Evolutionary conservation across 2,329 filamentous ascomycete genomes (phyloP), one percentile per base, ranked within the genome.

Genomic region (Alternaria sp.): DNA sequence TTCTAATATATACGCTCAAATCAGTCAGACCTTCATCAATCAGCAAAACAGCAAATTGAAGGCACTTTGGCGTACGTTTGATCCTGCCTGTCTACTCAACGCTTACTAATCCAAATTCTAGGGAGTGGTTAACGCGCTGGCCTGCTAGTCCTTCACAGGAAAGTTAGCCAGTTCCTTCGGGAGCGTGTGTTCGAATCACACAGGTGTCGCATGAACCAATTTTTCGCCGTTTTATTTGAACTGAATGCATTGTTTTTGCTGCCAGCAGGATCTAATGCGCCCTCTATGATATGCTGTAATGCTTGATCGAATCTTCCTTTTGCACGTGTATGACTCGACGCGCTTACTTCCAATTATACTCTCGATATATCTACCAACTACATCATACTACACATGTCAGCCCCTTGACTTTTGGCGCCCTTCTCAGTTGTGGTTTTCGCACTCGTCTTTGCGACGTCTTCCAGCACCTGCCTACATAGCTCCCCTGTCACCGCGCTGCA

Each of bases 401-500:
- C 58, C 3, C 81, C 82, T 23, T 80, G 74, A 46, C 77, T 83
- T 74, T 85, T 83, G 0, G 82, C 87, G 3, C 87, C 87, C 19
- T 80, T 79, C 17, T 83, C 82, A 1, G 86, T 88, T 7, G 84
- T 88, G 3, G 86, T 88, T 80, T 83, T 85, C n/a, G 84, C 87
- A 5, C 86, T 85, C 28, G 86, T 84, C 72, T 79, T 83, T 10
- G 86, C 86, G 19, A 90, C 81, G 74, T 90, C 88, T 70, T 90
- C 87, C 61, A 89, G 83, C 0, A 87, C 86, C 74, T 89, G 84
- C 30, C 80, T 79, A 67, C 88, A 85, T 43, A 90, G 77, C 77
- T 89, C 86, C 4, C 88, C 87, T 6, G 87, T 89, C 43, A 86
- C 40, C 44, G 88, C 87, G 64, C 86, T 88, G 67, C 88, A 90